Base-by-base conservation (phyloP, 2,329 filamentous ascomycete genomes). In the Penicillium sp. region DNA sequence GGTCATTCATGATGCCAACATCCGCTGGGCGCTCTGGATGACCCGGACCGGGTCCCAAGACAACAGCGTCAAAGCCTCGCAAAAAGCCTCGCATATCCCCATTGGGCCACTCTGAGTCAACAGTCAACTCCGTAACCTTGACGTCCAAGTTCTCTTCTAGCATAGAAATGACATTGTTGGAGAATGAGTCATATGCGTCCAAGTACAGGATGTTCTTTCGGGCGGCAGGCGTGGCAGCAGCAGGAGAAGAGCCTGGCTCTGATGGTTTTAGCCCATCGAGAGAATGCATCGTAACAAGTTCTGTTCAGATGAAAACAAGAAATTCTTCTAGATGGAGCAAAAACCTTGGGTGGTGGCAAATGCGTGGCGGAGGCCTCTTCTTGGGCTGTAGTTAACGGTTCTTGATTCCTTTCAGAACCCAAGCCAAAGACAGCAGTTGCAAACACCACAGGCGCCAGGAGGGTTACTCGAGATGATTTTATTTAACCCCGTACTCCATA, bases 171-270 rank as follows among this genome's bases (percentile, higher is more conserved):
- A 97, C 94, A 75, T 97, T 97, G 75, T 96, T 92, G 55, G 91
- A 90, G 74, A 97, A 99, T 43, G 92, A 97, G 77, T 99, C 94
- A 74, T 96, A 96, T 60, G 93, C 92, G 72, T 97, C 94, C 63
- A 99, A 81, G 74, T 96, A 96, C 61, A 97, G 83, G 60, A 97
- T 88, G 59, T 42, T 42, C 20, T 53, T 55, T 20, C 46, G 53
- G 18, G 28, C n/a, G n/a, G 40, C 18, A 42, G 3, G 2, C n/a
- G 8, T 42, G n/a, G n/a, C 28, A 21, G 40, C 40, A 43, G 40
- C 40, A 21, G 40, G 20, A 43, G 40, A 43, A 8, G 38, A 30
- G 9, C 20, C 23, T 9, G n/a, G 26, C 28, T 12, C 2, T 11
- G 52, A 48, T 18, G 12, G n/a, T 2, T 12, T 30, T 42, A 12